A percentile compares a stretch with the other conserved stretches of the same genome.
Conservation (phyloP, 2,329 filamentous ascomycete genomes). For the Claviceps spartinae region DNA sequence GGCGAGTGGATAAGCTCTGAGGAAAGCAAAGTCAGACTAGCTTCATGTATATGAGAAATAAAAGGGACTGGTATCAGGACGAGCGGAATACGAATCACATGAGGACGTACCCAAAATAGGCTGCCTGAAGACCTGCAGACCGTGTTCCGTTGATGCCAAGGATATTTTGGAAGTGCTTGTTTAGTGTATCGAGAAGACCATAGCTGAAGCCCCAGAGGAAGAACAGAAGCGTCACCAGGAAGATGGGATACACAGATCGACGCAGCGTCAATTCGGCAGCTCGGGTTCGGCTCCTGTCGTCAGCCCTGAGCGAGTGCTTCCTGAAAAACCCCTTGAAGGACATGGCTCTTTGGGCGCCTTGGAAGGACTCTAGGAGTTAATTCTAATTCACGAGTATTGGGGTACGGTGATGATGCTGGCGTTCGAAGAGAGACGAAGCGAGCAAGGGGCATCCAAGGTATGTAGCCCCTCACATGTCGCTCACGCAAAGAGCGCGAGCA, state of each 20-base stretch:
- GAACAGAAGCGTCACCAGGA: conserved; percentile 36
- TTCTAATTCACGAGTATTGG: no score
- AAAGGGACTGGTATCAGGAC: no score
- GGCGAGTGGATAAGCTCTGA: conserved; percentile 52
- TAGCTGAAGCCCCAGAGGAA: conserved; percentile 35
- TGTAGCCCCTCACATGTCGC: no score
- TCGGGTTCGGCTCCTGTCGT: conserved; percentile 26
- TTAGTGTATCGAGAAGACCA: conserved; percentile 33
- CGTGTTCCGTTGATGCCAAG: conserved; percentile 30
- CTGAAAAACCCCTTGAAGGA: conserved; percentile 30
- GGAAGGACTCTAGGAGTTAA: not conserved
- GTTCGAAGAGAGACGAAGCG: no score
- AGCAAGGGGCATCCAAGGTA: no score
- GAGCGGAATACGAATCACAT: not conserved
- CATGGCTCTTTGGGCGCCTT: conserved; percentile 15
- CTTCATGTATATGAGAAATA: not conserved
- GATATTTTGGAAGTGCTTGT: conserved; percentile 35
- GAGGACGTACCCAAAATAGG: conserved; percentile 39
- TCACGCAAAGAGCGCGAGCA: no score
- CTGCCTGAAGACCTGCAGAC: conserved; percentile 33
- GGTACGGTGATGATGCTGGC: no score
- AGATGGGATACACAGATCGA: conserved; percentile 52
- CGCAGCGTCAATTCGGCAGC: conserved; percentile 47
- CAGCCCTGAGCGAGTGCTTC: conserved; percentile 30
- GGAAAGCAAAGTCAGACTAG: not conserved